Evolutionary conservation across 192 early-diverging fungal species (phyloP).

Genomic region (Lobulomyces angularis): DNA sequence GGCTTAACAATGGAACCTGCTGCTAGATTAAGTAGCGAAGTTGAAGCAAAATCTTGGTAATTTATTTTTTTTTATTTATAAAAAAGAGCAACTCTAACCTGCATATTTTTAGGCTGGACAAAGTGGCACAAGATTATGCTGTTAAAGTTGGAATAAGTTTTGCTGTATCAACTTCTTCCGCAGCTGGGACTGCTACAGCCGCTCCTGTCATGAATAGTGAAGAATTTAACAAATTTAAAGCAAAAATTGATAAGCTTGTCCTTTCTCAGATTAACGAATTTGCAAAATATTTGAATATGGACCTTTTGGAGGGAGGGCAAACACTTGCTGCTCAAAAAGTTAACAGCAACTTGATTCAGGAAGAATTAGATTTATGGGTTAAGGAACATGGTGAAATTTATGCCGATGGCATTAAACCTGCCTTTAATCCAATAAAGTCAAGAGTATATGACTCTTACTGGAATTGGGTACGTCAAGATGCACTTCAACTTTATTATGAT

Average conservation of each 20-base stretch:
- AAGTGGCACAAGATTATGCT: constrained; percentile 57
- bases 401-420: constrained; percentile 75
- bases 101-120: no score
- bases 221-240: constrained; percentile 68
- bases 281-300: constrained; percentile 68
- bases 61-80: no score
- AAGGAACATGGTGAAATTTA: constrained; percentile 87
- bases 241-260: constrained; percentile 55
- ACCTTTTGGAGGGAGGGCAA: constrained; percentile 55
- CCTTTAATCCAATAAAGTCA: constrained; percentile 74
- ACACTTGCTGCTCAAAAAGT: constrained; percentile 41
- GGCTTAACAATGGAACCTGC: constrained; percentile 73
- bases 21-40: constrained; percentile 58
- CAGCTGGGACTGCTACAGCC: constrained; percentile 36
- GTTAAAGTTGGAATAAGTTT: constrained; percentile 55
- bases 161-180: constrained; percentile 16
- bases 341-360: constrained; percentile 54
- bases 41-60: constrained; percentile 69
- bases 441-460: constrained; percentile 89
- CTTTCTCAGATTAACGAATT: constrained; percentile 64
- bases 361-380: constrained; percentile 76
- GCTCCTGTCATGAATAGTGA: constrained; percentile 72
- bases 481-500: constrained; percentile 79
- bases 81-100: no score
- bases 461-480: constrained; percentile 91